Evolutionary conservation across 371 early-diverging fungal genomes (phyloP), one percentile per base, ranked within the genome.

Genomic region (Basidiobolus meristosporus): DNA sequence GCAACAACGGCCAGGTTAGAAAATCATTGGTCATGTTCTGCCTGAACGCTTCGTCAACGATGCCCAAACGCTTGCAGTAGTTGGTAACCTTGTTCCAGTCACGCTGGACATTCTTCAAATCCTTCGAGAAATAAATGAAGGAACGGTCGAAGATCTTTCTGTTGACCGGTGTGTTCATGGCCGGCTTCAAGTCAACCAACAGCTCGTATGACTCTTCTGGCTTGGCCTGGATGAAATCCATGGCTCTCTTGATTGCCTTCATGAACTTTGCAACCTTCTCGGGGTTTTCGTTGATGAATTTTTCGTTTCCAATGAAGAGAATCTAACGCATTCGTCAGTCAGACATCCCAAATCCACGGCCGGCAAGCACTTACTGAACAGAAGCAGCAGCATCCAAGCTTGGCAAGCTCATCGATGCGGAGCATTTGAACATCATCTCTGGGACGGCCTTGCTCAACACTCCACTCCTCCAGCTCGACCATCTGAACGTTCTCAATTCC

Each of bases 81-180:
- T 59, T 62, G 46, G 72, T 70, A 22, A 75, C 75, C 59, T 75
- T 75, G 53, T 61, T 61, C 75, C 75, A 71, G 50, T 72, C 72
- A 16, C 75, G 64, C 40, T 65, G 60, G 1, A 75, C 71, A 47
- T 75, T 75, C 62, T 64, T 58, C 36, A 68, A 39, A 38, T 63
- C 63, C 31, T 51, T 54, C 28, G 73, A 68, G 50, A 75, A 64
- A 63, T 70, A 75, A 18, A 63, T 62, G 58, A 69, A 62, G 3
- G 68, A 69, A 22, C 76, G 57, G 41, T 70, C 63, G 51, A 60
- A 75, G 54, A 75, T 75, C 54, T 68, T 64, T 45, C 66, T 59
- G 55, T 75, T 61, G 35, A 68, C 51, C 10, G 54, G 54, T 22
- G 49, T 54, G 41, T 56, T 51, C 59, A 75, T 61, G 32, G 57